phyloP scores from a whole-genome alignment of 345 rosid genomes.

The Sonneratia caseolaris region DNA sequence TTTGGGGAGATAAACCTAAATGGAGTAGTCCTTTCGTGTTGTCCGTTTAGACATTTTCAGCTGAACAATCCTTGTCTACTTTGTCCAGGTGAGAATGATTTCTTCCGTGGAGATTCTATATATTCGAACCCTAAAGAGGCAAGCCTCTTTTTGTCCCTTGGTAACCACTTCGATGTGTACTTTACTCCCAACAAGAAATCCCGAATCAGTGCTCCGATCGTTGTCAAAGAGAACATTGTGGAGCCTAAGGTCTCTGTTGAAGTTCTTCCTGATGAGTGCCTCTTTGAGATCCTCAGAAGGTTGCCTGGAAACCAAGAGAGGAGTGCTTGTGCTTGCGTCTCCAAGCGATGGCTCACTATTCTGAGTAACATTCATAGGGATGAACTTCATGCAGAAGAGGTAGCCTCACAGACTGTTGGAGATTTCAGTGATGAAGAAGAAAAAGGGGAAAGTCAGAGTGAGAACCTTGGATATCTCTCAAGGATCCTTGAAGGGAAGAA shows the following conservation, averaged over 20 bases:
- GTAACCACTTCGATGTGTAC: conserved; percentile 57
- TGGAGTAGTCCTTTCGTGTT: not conserved
- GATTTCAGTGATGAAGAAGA: not conserved
- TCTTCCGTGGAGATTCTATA: conserved; percentile 53
- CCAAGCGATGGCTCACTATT: conserved; percentile 82
- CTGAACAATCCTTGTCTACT: not conserved
- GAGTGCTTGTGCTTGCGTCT: conserved; percentile 72
- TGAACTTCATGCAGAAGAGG: conserved; percentile 32
- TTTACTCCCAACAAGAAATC: conserved; percentile 67
- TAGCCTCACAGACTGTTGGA: conserved; percentile 8
- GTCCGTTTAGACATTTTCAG: not conserved
- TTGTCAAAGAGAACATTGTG: conserved; percentile 40
- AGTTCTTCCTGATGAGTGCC: conserved; percentile 83
- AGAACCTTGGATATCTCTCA: conserved; percentile 56
- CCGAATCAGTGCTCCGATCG: conserved; percentile 58
- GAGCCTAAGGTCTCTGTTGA: conserved; percentile 61
- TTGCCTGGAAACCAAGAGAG: conserved; percentile 64
- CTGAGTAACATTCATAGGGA: conserved; percentile 51
- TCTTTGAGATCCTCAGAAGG: conserved; percentile 77
- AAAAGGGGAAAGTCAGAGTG: conserved; percentile 18
- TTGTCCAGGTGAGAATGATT: conserved; percentile 57
- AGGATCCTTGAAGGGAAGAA: conserved; percentile 84
- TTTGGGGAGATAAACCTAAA: not conserved
- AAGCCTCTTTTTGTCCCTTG: conserved; percentile 51
- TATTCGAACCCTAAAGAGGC: conserved; percentile 70